Evolutionary conservation across 495 filamentous ascomycete species (phyloP).

Genomic region (Hypoxylon cercidicola): DNA sequence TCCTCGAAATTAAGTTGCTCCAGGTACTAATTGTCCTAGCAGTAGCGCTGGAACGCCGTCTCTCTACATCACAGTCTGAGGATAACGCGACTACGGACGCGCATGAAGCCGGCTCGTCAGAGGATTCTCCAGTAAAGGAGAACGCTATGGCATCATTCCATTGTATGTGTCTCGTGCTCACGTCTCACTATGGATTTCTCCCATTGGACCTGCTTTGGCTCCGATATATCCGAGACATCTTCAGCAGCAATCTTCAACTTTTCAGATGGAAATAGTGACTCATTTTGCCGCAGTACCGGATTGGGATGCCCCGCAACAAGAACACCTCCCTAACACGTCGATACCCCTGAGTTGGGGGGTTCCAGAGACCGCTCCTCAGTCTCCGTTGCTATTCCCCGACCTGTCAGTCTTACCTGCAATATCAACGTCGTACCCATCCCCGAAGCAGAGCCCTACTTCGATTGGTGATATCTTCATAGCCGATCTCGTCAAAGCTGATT

Average conservation of each 20-base stretch:
- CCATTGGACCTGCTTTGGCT: constrained; percentile 28
- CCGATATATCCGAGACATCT: constrained; percentile 38
- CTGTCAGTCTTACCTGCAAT: constrained; percentile 43
- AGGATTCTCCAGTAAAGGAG: constrained; percentile 24
- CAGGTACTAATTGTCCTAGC: constrained; percentile 18
- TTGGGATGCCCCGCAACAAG: constrained; percentile 34
- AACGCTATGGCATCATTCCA: constrained; percentile 21
- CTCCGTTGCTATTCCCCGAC: constrained; percentile 33
- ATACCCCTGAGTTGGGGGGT: constrained; percentile 31
- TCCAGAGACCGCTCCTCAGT: constrained; percentile 27
- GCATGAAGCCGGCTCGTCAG: constrained; percentile 27
- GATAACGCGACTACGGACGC: constrained; percentile 25
- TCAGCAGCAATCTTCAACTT: constrained; percentile 21
- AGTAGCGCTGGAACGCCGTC: constrained; percentile 52
- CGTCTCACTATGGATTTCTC: constrained; percentile 22
- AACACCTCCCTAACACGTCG: constrained; percentile 11
- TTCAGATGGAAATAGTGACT: constrained; percentile 16
- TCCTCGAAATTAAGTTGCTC: neutral
- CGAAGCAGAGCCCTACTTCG: constrained; percentile 34
- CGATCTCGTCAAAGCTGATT: constrained; percentile 56
- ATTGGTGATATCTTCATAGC: constrained; percentile 39
- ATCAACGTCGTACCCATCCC: constrained; percentile 41
- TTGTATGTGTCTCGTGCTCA: constrained; percentile 25
- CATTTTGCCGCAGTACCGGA: constrained; percentile 26
- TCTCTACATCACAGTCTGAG: constrained; percentile 46